Evolutionary conservation across 441 rosid genomes (phyloP).

Genomic region (Aquilaria agallochum): DNA sequence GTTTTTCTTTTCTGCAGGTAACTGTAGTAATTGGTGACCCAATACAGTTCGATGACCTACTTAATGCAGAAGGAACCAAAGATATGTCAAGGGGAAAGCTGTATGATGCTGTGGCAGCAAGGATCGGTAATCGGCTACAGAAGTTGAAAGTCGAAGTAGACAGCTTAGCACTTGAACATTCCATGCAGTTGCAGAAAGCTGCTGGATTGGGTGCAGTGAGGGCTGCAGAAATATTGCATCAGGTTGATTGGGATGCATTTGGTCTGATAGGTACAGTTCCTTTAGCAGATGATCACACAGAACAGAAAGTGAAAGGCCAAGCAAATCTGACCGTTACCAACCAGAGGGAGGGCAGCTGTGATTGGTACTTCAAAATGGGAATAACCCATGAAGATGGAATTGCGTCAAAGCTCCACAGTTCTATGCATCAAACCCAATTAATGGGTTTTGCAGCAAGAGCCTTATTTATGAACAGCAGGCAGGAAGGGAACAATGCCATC

Average conservation of each 20-base stretch:
- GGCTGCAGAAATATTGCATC: slow-evolving; percentile 41
- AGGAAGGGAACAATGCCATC: slow-evolving; percentile 10
- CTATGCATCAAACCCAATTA: slow-evolving; percentile 50
- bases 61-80: slow-evolving; percentile 36
- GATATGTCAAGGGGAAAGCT: slow-evolving; percentile 55
- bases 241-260: slow-evolving; percentile 57
- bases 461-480: slow-evolving; percentile 33
- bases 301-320: slow-evolving; percentile 8
- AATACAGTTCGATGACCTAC: slow-evolving; percentile 64
- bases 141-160: slow-evolving; percentile 67
- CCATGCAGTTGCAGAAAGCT: slow-evolving; percentile 15
- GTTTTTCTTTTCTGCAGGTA: slow-evolving; percentile 38
- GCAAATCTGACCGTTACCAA: not conserved
- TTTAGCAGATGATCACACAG: slow-evolving; percentile 14
- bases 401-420: slow-evolving; percentile 45
- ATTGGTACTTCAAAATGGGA: slow-evolving; percentile 26
- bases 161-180: slow-evolving; percentile 47
- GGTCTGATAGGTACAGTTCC: slow-evolving; percentile 32
- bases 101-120: slow-evolving; percentile 79
- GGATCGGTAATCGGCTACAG: slow-evolving; percentile 56
- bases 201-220: slow-evolving; percentile 19
- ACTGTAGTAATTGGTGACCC: slow-evolving; percentile 86
- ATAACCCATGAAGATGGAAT: slow-evolving; percentile 31
- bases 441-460: slow-evolving; percentile 83
- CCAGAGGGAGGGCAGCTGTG: slow-evolving; percentile 13